phyloP scores from a whole-genome alignment of 768 basidiomycete species.

The Russula compacta region DNA sequence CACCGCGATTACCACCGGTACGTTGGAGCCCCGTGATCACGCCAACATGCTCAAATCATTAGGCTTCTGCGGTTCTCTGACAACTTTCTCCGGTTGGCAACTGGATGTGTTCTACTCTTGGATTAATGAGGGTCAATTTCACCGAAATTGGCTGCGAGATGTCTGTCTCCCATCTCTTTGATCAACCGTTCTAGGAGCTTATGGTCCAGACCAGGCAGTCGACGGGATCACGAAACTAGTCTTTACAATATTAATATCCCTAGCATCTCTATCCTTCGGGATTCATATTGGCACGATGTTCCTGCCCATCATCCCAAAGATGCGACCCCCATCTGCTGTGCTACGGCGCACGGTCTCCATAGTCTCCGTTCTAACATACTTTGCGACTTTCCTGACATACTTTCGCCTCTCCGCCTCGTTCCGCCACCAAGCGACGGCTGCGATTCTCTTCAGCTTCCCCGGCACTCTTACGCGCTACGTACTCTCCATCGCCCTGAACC shows the following conservation, averaged over 20 bases:
- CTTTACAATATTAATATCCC: slow-evolving; percentile 67
- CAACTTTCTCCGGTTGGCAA: slow-evolving; percentile 97
- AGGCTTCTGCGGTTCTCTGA: slow-evolving; percentile 95
- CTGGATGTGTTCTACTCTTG: slow-evolving; percentile 80
- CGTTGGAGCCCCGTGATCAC: slow-evolving; percentile 12
- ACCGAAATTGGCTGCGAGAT: slow-evolving; percentile 58
- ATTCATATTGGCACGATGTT: slow-evolving; percentile 44
- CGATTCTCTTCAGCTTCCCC: slow-evolving; percentile 83
- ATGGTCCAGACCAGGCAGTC: slow-evolving; percentile 48
- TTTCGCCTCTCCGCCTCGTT: slow-evolving; percentile 58
- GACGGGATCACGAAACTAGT: slow-evolving; percentile 77
- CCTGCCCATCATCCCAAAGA: slow-evolving; percentile 33
- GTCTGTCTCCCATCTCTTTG: slow-evolving; percentile 36
- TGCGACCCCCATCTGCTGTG: slow-evolving; percentile 34
- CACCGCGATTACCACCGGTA: slow-evolving; percentile 80
- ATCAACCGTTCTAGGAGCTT: background rate
- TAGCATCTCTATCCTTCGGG: slow-evolving; percentile 75
- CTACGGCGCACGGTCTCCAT: slow-evolving; percentile 44
- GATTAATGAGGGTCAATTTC: slow-evolving; percentile 50
- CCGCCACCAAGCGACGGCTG: slow-evolving; percentile 76
- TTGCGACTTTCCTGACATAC: slow-evolving; percentile 69
- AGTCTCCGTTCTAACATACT: slow-evolving; percentile 58
- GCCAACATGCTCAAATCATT: background rate
- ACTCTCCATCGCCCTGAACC: slow-evolving; percentile 66
- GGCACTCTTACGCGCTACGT: slow-evolving; percentile 80